These are phyloP conservation scores for Actinomucor elegans DNA, from an alignment of 371 early-diverging fungal species.

Conservation along the genomic window DNA sequence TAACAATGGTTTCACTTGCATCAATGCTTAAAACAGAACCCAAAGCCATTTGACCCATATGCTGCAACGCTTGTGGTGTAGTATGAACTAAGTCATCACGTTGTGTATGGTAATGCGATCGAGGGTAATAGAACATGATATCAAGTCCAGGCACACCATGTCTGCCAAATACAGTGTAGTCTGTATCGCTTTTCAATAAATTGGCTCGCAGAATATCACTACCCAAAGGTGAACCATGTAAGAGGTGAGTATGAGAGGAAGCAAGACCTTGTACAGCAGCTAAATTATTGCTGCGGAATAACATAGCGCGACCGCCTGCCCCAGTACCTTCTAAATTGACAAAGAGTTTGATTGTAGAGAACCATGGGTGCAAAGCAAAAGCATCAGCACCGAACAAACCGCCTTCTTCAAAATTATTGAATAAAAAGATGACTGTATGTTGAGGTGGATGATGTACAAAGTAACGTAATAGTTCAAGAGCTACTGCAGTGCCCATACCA, in stretches of 20 bases:
- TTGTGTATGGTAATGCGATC: conserved; percentile 68
- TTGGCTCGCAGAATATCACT: conserved; percentile 63
- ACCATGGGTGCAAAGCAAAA: conserved; percentile 77
- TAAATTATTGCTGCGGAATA: conserved; percentile 64
- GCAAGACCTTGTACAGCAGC: conserved; percentile 41
- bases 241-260: conserved; percentile 11
- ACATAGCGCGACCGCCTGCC: conserved; percentile 69
- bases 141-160: conserved; percentile 68
- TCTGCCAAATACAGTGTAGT: conserved; percentile 59
- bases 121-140: conserved; percentile 61
- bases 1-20: conserved; percentile 5
- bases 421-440: conserved; percentile 70
- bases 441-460: conserved; percentile 53
- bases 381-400: conserved; percentile 70
- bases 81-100: conserved; percentile 54
- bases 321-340: conserved; percentile 81
- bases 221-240: conserved; percentile 52
- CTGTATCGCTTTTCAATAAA: conserved; percentile 66
- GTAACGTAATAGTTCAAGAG: conserved; percentile 69
- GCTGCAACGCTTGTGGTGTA: conserved; percentile 51
- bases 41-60: conserved; percentile 62
- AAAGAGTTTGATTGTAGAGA: conserved; percentile 65
- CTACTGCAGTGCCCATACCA: conserved; percentile 72
- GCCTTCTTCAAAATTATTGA: conserved; percentile 85
- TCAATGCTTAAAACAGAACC: conserved; percentile 37